Evolutionary conservation across 2,329 filamentous ascomycete genomes (phyloP).

Genomic region (Sporothrix curviconia): DNA sequence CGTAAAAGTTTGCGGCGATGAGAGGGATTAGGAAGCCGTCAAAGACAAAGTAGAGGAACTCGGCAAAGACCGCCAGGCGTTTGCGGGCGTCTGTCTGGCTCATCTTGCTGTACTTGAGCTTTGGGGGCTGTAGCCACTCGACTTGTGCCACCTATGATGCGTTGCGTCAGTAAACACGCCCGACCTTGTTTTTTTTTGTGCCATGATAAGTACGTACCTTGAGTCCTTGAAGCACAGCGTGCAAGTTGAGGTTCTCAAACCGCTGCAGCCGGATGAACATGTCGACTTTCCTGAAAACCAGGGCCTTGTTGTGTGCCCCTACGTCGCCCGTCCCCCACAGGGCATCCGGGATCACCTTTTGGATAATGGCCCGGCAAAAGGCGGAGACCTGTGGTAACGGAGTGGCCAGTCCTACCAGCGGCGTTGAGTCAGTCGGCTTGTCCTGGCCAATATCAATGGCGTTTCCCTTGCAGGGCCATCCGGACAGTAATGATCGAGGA

Average conservation of each 20-base stretch:
- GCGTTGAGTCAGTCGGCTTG: no score
- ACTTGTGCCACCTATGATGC: constrained; percentile 55
- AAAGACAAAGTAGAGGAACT: constrained; percentile 87
- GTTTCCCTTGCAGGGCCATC: no score
- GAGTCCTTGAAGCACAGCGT: constrained; percentile 68
- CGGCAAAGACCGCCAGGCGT: constrained; percentile 69
- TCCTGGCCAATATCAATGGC: neutral
- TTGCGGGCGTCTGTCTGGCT: constrained; percentile 68
- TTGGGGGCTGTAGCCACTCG: constrained; percentile 62
- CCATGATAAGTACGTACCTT: constrained; percentile 63
- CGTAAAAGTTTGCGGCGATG: constrained; percentile 81
- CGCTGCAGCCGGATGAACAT: constrained; percentile 69
- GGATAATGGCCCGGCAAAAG: constrained; percentile 74
- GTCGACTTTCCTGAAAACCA: constrained; percentile 64
- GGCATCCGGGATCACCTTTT: constrained; percentile 62
- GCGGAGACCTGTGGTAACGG: constrained; percentile 66
- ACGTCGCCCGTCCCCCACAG: constrained; percentile 62
- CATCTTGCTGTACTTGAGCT: constrained; percentile 45
- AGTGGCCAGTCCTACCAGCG: constrained; percentile 61
- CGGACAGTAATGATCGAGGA: constrained; percentile 79
- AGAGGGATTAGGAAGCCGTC: constrained; percentile 87
- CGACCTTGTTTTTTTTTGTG: no score
- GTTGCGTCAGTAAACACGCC: neutral
- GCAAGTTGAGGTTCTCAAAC: constrained; percentile 74
- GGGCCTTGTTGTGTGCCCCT: constrained; percentile 52